Base-by-base conservation (phyloP, 306 rosid species). In the cucumber (Cucumis sativus) region DNA sequence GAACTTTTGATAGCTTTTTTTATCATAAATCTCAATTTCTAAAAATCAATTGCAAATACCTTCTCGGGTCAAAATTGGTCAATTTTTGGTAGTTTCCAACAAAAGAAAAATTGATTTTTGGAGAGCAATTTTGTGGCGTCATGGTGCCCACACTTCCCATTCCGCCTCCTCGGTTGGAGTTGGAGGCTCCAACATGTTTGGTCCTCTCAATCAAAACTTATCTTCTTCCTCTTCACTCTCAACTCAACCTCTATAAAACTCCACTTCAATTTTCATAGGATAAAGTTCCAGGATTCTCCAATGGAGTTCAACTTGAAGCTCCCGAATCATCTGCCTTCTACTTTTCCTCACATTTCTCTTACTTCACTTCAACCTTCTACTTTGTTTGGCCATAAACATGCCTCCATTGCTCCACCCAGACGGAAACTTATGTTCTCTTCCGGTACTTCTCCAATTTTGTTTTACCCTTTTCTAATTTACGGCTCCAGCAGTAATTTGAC, bases 291-390 rank as follows among this genome's bases (percentile, higher is more conserved):
- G 55, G 18, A 20, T 28, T 0, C 35, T 28, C 64, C 83, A 79
- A 86, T 84, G 89, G 86, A 80, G 30, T 77, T 80, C 82, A 82
- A 49, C 84, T 18, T 80, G 78, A 82, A 86, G 82, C 82, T 84
- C 76, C 84, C 79, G 28, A 65, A 63, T 59, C 67, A 78, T 40
- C 37, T 60, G 1, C 28, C 7, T 72, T 8, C 76, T 12, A 43
- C 30, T 78, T 75, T 77, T 79, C 84, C 80, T 71, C 35, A 82
- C 63, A 84, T 69, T 30, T 23, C 82, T 80, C 78, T 77, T 16
- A 7, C 79, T 25, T 62, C 82, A 23, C 55, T 84, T 49, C 83
- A 73, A n/a, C 74, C 49, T 77, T 83, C 77, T 17, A 39, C 16
- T 20, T 60, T 81, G 16, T 77, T 30, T 8, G 77, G 80, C 71